phyloP scores from a whole-genome alignment of 164 flowering plant species.

The Pachysandra terminalis region DNA sequence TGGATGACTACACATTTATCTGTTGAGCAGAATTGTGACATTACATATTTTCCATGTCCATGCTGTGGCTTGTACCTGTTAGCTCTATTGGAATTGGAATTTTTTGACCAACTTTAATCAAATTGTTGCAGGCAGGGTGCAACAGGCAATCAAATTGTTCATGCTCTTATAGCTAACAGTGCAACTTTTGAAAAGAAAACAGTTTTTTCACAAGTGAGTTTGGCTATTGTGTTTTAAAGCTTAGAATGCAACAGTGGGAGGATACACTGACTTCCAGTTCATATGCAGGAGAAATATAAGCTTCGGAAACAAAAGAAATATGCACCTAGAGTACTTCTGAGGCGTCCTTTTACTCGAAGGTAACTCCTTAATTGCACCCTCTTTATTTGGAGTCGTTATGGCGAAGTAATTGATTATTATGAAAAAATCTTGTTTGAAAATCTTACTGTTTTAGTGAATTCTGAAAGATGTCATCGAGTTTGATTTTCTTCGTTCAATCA shows the following conservation, averaged over 20 bases:
- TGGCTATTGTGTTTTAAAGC: neutral
- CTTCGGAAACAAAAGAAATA: constrained; percentile 90
- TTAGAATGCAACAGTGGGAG: neutral
- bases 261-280: constrained; percentile 17
- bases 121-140: constrained; percentile 71
- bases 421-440: neutral
- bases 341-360: constrained; percentile 94
- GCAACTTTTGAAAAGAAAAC: constrained; percentile 90
- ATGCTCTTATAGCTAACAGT: constrained; percentile 93
- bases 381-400: neutral
- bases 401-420: neutral
- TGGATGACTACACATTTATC: neutral
- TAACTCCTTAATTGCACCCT: constrained; percentile 14
- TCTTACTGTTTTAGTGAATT: neutral
- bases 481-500: neutral
- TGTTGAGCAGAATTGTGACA: neutral
- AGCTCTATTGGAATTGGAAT: neutral
- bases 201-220: constrained; percentile 74
- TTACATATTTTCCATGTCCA: neutral
- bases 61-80: neutral
- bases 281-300: constrained; percentile 81
- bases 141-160: constrained; percentile 77
- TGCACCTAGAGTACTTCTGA: constrained; percentile 85
- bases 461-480: neutral
- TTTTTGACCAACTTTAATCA: too few species aligned